Evolutionary conservation across 345 rosid species (phyloP).

Genomic region (Brassica rapa): DNA sequence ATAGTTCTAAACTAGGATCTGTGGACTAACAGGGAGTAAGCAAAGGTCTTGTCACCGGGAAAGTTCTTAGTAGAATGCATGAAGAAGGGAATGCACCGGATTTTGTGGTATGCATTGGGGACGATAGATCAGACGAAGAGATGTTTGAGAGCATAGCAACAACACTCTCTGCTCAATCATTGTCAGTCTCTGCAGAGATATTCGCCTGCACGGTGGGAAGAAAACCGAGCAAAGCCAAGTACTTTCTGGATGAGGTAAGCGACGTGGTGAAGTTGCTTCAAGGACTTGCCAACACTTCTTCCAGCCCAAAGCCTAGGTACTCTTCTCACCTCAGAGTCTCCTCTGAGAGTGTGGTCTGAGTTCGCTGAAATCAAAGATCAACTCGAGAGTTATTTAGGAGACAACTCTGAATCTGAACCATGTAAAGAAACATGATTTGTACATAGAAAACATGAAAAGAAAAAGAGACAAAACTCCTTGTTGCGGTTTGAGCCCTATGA

Average conservation of each 20-base stretch:
- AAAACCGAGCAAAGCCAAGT: conserved; percentile 67
- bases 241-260: conserved; percentile 50
- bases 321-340: conserved; percentile 35
- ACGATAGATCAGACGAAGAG: conserved; percentile 68
- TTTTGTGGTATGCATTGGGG: conserved; percentile 61
- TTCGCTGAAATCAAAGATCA: background rate
- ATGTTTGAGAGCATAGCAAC: conserved; percentile 59
- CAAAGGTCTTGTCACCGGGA: conserved; percentile 55
- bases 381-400: background rate
- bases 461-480: background rate
- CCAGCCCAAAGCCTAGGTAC: conserved; percentile 29
- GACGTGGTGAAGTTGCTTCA: conserved; percentile 49
- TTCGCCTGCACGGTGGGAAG: conserved; percentile 69
- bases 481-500: background rate
- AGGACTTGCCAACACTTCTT: conserved; percentile 40
- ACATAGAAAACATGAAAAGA: conserved; percentile 19
- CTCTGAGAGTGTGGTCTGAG: conserved; percentile 33
- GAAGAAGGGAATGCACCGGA: conserved; percentile 47
- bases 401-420: conserved; percentile 14
- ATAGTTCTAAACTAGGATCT: background rate
- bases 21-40: conserved; percentile 50
- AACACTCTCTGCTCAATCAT: conserved; percentile 30
- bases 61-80: conserved; percentile 47
- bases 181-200: conserved; percentile 44
- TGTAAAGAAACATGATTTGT: conserved; percentile 29